Percentiles rank a stretch among this genome's conserved stretches.
Conservation (phyloP, 2,329 filamentous ascomycete species). For the Myriosclerotinia scirpicola region DNA sequence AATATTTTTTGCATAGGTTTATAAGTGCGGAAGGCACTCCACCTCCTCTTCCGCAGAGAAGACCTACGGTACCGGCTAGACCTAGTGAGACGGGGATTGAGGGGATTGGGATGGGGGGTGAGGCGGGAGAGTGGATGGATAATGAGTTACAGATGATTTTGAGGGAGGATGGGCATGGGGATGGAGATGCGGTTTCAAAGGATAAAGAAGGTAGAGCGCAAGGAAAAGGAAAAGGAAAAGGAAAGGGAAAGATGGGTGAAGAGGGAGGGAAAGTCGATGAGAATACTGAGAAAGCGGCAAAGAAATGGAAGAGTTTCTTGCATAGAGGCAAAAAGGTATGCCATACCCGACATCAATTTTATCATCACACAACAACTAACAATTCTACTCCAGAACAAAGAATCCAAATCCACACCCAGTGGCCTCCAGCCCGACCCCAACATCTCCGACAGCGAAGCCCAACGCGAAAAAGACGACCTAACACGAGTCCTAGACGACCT, state of each 20-base stretch:
- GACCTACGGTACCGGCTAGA: constrained; percentile 23
- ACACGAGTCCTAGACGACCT: constrained; percentile 77
- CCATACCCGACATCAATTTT: neutral
- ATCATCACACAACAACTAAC: constrained; percentile 29
- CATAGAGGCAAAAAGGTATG: constrained; percentile 34
- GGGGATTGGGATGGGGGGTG: neutral
- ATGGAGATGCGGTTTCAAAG: constrained; percentile 37
- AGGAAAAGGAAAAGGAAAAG: constrained; percentile 37
- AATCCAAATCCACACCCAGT: constrained; percentile 40
- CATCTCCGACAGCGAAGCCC: constrained; percentile 43
- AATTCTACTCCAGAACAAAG: constrained; percentile 43
- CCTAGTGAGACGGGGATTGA: constrained; percentile 7
- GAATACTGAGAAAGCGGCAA: constrained; percentile 38
- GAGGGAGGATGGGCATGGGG: constrained; percentile 49
- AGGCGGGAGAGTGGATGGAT: constrained; percentile 33
- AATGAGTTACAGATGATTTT: constrained; percentile 43
- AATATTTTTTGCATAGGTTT: constrained; percentile 57
- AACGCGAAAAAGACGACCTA: constrained; percentile 68
- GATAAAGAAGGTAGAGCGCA: constrained; percentile 48
- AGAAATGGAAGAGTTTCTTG: constrained; percentile 45
- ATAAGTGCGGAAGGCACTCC: constrained; percentile 50
- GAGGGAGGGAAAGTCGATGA: constrained; percentile 36
- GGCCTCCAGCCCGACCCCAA: constrained; percentile 44
- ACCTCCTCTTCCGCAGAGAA: constrained; percentile 52
- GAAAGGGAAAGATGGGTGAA: constrained; percentile 34